Conservation (phyloP, 73 alveolate species). For the Paramecium octaurelia region DNA sequence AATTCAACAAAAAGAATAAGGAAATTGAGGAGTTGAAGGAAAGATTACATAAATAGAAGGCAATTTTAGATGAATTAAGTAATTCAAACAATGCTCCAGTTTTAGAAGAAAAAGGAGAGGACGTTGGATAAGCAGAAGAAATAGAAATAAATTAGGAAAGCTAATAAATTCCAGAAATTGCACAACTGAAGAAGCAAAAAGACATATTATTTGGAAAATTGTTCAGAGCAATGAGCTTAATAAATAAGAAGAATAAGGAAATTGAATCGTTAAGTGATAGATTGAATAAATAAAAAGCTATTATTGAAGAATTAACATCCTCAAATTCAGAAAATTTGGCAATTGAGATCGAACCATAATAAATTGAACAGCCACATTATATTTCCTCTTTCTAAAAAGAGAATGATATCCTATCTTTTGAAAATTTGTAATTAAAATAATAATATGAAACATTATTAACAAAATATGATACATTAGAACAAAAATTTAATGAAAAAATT, state of each 20-base stretch:
- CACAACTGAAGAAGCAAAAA: background rate
- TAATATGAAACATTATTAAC: background rate
- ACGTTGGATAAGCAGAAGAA: background rate
- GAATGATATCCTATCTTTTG: background rate
- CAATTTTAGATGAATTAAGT: background rate
- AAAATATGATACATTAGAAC: background rate
- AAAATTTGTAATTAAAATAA: background rate
- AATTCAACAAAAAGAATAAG: background rate
- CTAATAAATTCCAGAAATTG: background rate
- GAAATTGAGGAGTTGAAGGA: background rate
- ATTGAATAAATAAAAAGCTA: background rate
- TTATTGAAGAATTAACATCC: background rate
- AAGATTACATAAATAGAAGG: background rate
- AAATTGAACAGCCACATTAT: background rate
- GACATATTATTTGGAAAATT: background rate
- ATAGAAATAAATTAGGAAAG: background rate
- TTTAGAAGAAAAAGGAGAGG: background rate
- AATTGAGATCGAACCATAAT: background rate
- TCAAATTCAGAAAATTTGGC: background rate
- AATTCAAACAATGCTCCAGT: background rate
- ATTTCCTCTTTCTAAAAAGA: too few species aligned
- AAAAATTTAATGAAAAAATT: background rate
- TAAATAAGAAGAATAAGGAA: background rate
- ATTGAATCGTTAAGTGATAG: background rate
- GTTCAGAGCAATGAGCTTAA: background rate